Conservation (phyloP, 345 rosid genomes). For the Chamaenerion angustifolium region DNA sequence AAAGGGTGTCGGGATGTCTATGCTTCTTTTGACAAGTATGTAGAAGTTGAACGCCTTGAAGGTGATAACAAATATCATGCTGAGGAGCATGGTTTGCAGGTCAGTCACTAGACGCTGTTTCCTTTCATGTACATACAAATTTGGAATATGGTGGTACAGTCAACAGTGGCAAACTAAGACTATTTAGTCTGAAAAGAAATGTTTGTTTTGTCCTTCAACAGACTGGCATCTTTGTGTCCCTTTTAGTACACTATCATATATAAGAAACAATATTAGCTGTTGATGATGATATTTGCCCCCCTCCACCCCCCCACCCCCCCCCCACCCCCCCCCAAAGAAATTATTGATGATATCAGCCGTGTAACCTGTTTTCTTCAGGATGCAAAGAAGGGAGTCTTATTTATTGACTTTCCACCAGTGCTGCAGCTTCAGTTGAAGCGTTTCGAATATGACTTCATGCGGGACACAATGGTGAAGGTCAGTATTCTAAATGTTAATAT, state of each 20-base stretch:
- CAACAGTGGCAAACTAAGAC: no score
- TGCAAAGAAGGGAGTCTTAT: conserved; percentile 90
- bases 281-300: no score
- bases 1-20: conserved; percentile 96
- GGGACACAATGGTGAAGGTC: conserved; percentile 97
- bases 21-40: conserved; percentile 96
- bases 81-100: conserved; percentile 91
- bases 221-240: no score
- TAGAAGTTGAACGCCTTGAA: conserved; percentile 97
- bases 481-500: conserved; percentile 5
- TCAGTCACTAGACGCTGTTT: conserved; percentile 11
- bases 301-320: no score
- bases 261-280: no score
- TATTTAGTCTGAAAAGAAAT: no score
- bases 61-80: conserved; percentile 98
- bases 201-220: no score
- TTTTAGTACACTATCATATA: no score
- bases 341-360: no score
- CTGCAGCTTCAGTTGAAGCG: conserved; percentile 96
- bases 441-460: conserved; percentile 94
- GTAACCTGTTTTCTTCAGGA: conserved; percentile 35
- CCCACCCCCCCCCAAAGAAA: no score
- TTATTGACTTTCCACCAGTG: conserved; percentile 91
- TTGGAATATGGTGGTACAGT: no score
- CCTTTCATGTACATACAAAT: no score